A percentile compares a stretch with the other conserved stretches of the same genome.
These are phyloP conservation scores for Henckelia pumila DNA, from an alignment of 257 asterid species.

Conservation along the genomic window DNA sequence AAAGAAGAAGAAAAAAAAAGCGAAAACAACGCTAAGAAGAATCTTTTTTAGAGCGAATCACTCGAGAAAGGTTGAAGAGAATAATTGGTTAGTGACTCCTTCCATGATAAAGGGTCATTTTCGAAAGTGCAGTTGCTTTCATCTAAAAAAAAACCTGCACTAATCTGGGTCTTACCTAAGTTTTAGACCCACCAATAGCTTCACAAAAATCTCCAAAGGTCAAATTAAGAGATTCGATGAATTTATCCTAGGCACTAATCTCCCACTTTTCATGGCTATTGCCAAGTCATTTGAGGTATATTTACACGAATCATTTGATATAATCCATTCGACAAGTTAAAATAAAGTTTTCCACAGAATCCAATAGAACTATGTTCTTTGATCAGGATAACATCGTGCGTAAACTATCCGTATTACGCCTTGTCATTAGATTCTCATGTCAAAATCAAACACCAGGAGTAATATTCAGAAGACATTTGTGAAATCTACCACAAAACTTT, in stretches of 20 bases:
- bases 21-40: neutral
- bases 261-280: slow-evolving; percentile 15
- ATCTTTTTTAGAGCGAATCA: slow-evolving; percentile 4
- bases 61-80: slow-evolving; percentile 7
- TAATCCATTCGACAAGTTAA: slow-evolving; percentile 28
- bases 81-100: slow-evolving; percentile 19
- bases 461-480: neutral
- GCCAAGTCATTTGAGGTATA: slow-evolving; percentile 15
- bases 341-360: slow-evolving; percentile 11
- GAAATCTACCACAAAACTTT: neutral
- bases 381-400: neutral
- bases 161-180: slow-evolving; percentile 25
- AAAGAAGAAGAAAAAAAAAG: neutral
- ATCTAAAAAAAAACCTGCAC: slow-evolving; percentile 11
- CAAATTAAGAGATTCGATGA: slow-evolving; percentile 24
- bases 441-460: too few species aligned
- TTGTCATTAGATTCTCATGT: too few species aligned
- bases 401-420: too few species aligned
- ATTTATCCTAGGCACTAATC: slow-evolving; percentile 26
- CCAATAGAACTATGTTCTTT: slow-evolving; percentile 6
- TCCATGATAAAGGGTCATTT: slow-evolving; percentile 21
- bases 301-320: slow-evolving; percentile 35
- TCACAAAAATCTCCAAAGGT: slow-evolving; percentile 18
- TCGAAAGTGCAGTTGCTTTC: slow-evolving; percentile 5
- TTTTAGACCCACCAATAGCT: slow-evolving; percentile 8